A percentile compares a stretch with the other conserved stretches of the same genome.
Evolutionary conservation across 495 filamentous ascomycete species (phyloP).

Genomic region (Aspergillus biplanus): DNA sequence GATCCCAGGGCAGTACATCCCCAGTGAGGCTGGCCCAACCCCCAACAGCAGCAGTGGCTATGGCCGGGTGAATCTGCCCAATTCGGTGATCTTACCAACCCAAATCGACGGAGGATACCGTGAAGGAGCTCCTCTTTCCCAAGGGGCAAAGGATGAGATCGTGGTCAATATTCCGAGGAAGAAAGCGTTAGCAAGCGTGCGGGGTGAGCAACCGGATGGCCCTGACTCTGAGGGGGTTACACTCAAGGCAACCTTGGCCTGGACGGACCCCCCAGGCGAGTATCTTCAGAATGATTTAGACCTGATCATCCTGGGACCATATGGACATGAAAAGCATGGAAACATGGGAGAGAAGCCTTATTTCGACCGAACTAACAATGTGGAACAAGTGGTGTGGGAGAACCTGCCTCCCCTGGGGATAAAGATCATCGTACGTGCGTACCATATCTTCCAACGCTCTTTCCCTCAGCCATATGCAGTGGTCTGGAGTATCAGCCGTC

Average conservation of each 20-base stretch:
- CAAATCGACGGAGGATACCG: conserved; percentile 6
- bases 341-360: conserved; percentile 10
- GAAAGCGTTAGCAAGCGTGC: background rate
- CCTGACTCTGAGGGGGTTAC: background rate
- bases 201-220: background rate
- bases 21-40: background rate
- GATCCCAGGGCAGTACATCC: conserved; percentile 19
- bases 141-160: conserved; percentile 3
- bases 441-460: conserved; percentile 4
- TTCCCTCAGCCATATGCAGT: conserved; percentile 4
- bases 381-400: conserved; percentile 19
- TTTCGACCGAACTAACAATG: conserved; percentile 20
- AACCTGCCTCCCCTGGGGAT: background rate
- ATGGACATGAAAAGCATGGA: conserved; percentile 11
- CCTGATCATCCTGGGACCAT: background rate
- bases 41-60: conserved; percentile 17
- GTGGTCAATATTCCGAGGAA: conserved; percentile 6
- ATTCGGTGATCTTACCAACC: conserved; percentile 9
- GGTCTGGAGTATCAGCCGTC: conserved; percentile 4
- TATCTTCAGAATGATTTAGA: conserved; percentile 21
- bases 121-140: background rate
- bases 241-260: conserved; percentile 21
- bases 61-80: conserved; percentile 19
- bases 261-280: conserved; percentile 12
- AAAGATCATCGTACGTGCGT: conserved; percentile 4